Evolutionary conservation across 345 rosid genomes (phyloP).

Genomic region (Firmiana major): DNA sequence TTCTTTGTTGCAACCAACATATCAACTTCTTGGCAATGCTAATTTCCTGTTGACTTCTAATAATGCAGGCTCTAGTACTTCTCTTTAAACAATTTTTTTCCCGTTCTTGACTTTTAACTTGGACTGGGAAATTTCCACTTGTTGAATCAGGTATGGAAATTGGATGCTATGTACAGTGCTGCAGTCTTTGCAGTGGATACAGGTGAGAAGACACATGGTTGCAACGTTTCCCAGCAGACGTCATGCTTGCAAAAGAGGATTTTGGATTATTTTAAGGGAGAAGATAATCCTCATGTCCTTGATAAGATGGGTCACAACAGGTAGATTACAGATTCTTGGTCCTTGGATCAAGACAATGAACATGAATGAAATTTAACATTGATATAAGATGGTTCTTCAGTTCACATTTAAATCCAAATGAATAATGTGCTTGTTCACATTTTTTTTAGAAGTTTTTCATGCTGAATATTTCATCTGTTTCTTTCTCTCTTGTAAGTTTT

Average conservation of each 20-base stretch:
- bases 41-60: too few species aligned
- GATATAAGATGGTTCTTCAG: background rate
- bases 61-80: too few species aligned
- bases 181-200: conserved; percentile 35
- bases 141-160: conserved; percentile 38
- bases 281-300: conserved; percentile 22
- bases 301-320: conserved; percentile 44
- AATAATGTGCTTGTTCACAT: background rate
- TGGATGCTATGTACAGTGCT: conserved; percentile 51
- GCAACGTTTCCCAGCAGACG: conserved; percentile 44
- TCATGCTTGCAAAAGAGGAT: conserved; percentile 53
- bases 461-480: background rate
- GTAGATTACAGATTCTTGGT: conserved; percentile 23
- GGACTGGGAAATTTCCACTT: conserved; percentile 8
- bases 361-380: background rate
- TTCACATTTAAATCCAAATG: background rate
- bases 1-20: background rate
- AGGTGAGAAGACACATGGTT: conserved; percentile 46
- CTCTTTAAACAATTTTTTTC: too few species aligned
- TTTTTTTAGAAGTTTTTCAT: background rate
- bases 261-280: conserved; percentile 50
- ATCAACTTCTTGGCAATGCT: background rate
- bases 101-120: too few species aligned
- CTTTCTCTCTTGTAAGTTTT: background rate
- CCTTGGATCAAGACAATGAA: background rate